Evolutionary conservation across 805 yeast genomes (phyloP), one percentile per base, ranked within the genome.

Genomic region (Yarrowia osloensis): DNA sequence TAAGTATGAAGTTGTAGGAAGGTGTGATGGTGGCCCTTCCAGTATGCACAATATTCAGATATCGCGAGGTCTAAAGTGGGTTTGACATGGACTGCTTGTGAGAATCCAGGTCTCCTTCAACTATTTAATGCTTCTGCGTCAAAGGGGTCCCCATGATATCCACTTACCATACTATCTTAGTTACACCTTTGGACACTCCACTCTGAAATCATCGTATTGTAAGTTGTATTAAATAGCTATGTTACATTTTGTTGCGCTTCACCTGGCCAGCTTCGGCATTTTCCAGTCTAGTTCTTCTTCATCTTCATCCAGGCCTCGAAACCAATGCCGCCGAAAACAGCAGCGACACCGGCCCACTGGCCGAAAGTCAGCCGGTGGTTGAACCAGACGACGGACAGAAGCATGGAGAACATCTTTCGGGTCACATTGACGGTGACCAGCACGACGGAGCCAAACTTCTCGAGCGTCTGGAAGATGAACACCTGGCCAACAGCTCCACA

Each of bases 391-490:
- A 95, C 97, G 73, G 97, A 89, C 65, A 94, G 77, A 37, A 92
- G 82, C 98, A 95, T 94, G 44, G 98, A 91, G 59, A 92, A 80
- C 97, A 95, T 94, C 74, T 95, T 95, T 72, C 99, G 84, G 0
- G 99, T 94, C 11, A 95, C 98, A 0, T 98, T 95, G 19, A 96
- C 94, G 46, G 97, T 94, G 31, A 94, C 92, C 66, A 95, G 80
- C 0, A 90, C 84, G 68, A 95, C 79, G 1, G 97, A 91, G 59
- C 94, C 97, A 74, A 90, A 95, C 68, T 85, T 82, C 71, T 91
- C 95, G 54, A 95, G 79, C 1, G 97, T 91, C 65, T 86, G 77
- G 74, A 93, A 95, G 49, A 95, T 91, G 78, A 96, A 95, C n/a
- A 93, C 85, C 77, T 95, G 98, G 17, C 99, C 99, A 29, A 91